Percentiles rank a stretch among this genome's conserved stretches.
phyloP scores from a whole-genome alignment of 1,284 basidiomycete genomes.

The Ustilago trichophora region DNA sequence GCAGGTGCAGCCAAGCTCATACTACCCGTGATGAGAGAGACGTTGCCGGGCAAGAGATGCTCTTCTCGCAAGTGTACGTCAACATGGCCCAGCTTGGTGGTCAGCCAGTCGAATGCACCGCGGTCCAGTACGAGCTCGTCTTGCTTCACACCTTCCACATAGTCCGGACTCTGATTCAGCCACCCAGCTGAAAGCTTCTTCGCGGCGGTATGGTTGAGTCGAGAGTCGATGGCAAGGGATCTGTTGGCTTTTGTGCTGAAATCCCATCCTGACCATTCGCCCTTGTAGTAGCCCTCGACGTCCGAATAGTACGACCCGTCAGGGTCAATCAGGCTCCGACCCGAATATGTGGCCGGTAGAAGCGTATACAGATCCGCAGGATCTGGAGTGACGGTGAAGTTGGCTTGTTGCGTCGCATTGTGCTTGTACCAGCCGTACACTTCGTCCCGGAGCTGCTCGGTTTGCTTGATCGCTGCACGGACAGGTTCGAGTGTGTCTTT shows the following conservation, averaged over 20 bases:
- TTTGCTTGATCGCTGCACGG: constrained; percentile 18
- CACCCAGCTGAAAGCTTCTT: too few species aligned
- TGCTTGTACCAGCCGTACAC: constrained; percentile 32
- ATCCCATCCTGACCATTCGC: constrained; percentile 40
- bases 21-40: constrained; percentile 41
- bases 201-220: constrained; percentile 15
- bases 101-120: constrained; percentile 27
- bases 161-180: too few species aligned
- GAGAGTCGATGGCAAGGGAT: constrained; percentile 22
- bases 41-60: constrained; percentile 30
- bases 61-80: constrained; percentile 38
- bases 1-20: constrained; percentile 15
- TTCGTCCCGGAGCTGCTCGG: constrained; percentile 24
- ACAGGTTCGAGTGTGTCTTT: constrained; percentile 34
- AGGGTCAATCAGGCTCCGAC: constrained; percentile 5
- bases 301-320: constrained; percentile 35
- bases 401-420: constrained; percentile 32
- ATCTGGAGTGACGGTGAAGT: constrained; percentile 33
- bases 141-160: constrained; percentile 13
- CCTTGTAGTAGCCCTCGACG: constrained; percentile 42
- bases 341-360: constrained; percentile 14
- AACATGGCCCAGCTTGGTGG: constrained; percentile 6
- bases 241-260: constrained; percentile 24
- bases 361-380: constrained; percentile 17
- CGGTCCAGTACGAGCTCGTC: constrained; percentile 7